A percentile compares a stretch with the other conserved stretches of the same genome.
phyloP scores from a whole-genome alignment of 2,329 filamentous ascomycete species.

The Myriosclerotinia scirpicola region DNA sequence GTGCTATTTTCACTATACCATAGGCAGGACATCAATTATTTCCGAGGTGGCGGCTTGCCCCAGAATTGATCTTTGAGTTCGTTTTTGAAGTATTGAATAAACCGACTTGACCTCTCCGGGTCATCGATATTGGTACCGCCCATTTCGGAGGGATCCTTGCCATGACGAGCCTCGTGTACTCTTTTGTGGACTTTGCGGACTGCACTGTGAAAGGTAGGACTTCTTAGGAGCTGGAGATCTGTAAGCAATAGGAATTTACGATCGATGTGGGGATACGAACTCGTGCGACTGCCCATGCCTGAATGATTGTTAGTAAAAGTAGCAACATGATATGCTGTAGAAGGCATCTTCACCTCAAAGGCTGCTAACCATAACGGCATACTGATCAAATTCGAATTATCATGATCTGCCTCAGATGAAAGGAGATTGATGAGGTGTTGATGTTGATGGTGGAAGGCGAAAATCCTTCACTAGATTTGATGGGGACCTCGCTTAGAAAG shows the following conservation, averaged over 20 bases:
- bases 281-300: constrained; percentile 36
- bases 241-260: constrained; percentile 2
- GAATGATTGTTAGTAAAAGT: constrained; percentile 21
- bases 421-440: background rate
- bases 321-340: background rate
- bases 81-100: constrained; percentile 53
- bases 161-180: constrained; percentile 44
- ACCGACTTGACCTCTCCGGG: constrained; percentile 37
- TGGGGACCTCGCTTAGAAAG: background rate
- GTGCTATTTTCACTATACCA: too few species aligned
- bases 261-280: constrained; percentile 28
- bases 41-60: constrained; percentile 30
- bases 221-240: constrained; percentile 49
- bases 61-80: constrained; percentile 52
- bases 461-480: constrained; percentile 4
- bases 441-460: background rate
- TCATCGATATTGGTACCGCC: constrained; percentile 49
- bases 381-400: constrained; percentile 26
- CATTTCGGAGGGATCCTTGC: constrained; percentile 50
- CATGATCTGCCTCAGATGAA: constrained; percentile 9
- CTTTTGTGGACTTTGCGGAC: constrained; percentile 51
- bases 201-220: constrained; percentile 54
- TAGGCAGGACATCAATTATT: constrained; percentile 28
- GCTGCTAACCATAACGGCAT: constrained; percentile 42
- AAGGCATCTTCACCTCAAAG: constrained; percentile 41